Conservation (phyloP, 176 grass and related monocot genomes). For the Triticum timopheevii region DNA sequence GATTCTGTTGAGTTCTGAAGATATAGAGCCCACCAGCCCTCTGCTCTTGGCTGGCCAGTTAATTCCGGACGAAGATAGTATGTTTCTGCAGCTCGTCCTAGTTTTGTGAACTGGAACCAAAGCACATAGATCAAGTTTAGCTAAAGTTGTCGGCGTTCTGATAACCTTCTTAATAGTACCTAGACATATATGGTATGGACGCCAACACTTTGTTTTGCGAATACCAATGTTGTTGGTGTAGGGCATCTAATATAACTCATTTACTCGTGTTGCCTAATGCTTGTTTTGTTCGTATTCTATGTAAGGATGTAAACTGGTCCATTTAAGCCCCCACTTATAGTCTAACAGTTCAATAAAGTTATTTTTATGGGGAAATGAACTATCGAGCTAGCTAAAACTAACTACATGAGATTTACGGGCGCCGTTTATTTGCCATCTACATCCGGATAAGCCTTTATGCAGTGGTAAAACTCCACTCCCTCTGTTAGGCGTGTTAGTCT, state of each 20-base stretch:
- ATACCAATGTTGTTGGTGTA: constrained; percentile 54
- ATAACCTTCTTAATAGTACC: constrained; percentile 38
- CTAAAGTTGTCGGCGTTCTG: constrained; percentile 14
- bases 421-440: too few species aligned
- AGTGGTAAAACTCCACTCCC: not conserved
- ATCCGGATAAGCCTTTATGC: too few species aligned
- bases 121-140: constrained; percentile 46
- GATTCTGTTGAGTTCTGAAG: constrained; percentile 77
- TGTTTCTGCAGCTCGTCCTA: constrained; percentile 33
- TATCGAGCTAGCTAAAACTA: too few species aligned
- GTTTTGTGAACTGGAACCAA: constrained; percentile 39
- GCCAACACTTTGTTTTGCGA: not conserved
- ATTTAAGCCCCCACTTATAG: too few species aligned
- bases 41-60: not conserved
- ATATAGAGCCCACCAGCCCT: constrained; percentile 2
- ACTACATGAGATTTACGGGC: too few species aligned
- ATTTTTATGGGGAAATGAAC: too few species aligned
- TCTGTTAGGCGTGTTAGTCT: too few species aligned
- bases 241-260: constrained; percentile 6
- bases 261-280: not conserved
- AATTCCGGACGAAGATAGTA: not conserved
- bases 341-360: too few species aligned
- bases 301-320: not conserved
- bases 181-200: constrained; percentile 26
- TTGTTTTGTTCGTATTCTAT: constrained; percentile 1